Conservation (phyloP, 441 rosid genomes). For the Melastoma candidum region DNA sequence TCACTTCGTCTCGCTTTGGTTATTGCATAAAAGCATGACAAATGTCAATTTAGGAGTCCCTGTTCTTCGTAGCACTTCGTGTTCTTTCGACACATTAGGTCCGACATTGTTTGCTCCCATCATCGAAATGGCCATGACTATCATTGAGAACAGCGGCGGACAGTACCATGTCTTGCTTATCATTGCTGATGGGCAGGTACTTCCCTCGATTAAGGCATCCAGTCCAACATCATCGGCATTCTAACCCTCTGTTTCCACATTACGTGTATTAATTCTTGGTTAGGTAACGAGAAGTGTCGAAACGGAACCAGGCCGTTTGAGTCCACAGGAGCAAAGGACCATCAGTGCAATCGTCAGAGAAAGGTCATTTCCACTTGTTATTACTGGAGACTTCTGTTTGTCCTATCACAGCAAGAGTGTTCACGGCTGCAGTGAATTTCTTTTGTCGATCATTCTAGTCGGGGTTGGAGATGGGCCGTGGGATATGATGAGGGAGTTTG, state of each 20-base stretch:
- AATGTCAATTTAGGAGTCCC: too few relatives aligned
- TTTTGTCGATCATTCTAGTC: constrained; percentile 23
- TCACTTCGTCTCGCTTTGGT: not conserved
- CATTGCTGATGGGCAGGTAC: constrained; percentile 22
- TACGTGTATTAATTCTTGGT: not conserved
- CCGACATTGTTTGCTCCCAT: constrained; percentile 23
- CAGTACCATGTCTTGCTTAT: constrained; percentile 22
- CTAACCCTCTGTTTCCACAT: not conserved
- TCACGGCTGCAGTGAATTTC: constrained; percentile 11
- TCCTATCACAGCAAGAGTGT: not conserved
- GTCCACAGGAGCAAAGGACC: constrained; percentile 16
- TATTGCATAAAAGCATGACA: too few relatives aligned
- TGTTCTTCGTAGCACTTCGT: too few relatives aligned
- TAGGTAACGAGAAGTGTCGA: constrained; percentile 22
- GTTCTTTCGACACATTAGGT: constrained; percentile 4
- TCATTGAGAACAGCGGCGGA: constrained; percentile 16
- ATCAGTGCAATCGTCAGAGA: constrained; percentile 15
- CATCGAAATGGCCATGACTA: constrained; percentile 14
- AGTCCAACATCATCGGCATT: not conserved
- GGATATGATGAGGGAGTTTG: constrained; percentile 20
- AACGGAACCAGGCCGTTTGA: constrained; percentile 9
- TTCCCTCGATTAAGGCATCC: too few relatives aligned
- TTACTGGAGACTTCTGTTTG: not conserved
- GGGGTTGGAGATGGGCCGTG: constrained; percentile 16
- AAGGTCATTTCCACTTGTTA: not conserved